A percentile compares a stretch with the other conserved stretches of the same genome.
phyloP scores from a whole-genome alignment of 1,284 basidiomycete species.

The Gymnopus androsaceus region DNA sequence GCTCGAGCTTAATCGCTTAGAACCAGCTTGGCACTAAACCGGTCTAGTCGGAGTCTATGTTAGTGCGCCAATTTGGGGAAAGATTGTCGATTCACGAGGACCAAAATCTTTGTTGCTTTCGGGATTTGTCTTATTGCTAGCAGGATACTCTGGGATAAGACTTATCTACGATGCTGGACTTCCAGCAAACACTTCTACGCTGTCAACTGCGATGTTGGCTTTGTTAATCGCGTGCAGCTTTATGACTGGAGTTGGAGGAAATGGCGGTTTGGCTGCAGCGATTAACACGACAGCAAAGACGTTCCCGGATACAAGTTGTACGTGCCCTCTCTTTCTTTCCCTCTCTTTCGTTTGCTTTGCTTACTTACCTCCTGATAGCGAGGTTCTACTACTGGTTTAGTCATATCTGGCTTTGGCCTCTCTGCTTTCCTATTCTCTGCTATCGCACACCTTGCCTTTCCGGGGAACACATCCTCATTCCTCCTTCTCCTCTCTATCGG shows the following conservation, averaged over 20 bases:
- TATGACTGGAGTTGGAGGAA: slow-evolving; percentile 65
- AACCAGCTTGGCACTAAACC: slow-evolving; percentile 6
- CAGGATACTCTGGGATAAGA: slow-evolving; percentile 69
- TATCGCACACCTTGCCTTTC: slow-evolving; percentile 64
- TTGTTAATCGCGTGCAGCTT: slow-evolving; percentile 51
- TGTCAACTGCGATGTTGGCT: slow-evolving; percentile 35
- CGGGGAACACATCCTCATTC: slow-evolving; percentile 72
- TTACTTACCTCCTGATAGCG: too few relatives aligned
- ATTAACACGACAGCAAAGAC: slow-evolving; percentile 70
- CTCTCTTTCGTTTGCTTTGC: too few relatives aligned
- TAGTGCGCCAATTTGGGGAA: slow-evolving; percentile 62
- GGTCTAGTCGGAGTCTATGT: slow-evolving; percentile 54
- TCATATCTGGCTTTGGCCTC: slow-evolving; percentile 82
- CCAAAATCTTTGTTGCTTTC: slow-evolving; percentile 49
- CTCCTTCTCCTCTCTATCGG: slow-evolving; percentile 72
- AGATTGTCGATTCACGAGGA: slow-evolving; percentile 63
- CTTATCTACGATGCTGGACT: slow-evolving; percentile 59
- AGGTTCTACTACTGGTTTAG: slow-evolving; percentile 71
- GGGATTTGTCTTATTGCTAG: slow-evolving; percentile 50
- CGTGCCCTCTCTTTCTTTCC: slow-evolving; percentile 22
- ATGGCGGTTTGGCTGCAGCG: slow-evolving; percentile 54
- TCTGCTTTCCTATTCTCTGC: slow-evolving; percentile 81
- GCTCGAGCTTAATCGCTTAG: slow-evolving; percentile 21
- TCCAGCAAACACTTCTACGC: slow-evolving; percentile 25
- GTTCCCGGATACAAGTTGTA: slow-evolving; percentile 55